phyloP scores from a whole-genome alignment of 345 rosid species.

The Trapa incisa region DNA sequence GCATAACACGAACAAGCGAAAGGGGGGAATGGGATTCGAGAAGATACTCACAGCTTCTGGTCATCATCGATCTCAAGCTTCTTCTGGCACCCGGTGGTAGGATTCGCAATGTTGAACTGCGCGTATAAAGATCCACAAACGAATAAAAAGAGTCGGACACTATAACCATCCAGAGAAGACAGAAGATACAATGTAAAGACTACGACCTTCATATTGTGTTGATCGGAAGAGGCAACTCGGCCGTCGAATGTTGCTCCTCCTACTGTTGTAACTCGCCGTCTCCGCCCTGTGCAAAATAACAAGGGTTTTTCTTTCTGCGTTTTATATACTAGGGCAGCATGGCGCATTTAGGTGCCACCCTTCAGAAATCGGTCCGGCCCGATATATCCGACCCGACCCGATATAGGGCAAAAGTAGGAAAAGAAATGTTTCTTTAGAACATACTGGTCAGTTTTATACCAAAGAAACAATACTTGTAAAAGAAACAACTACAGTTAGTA shows the following conservation, averaged over 20 bases:
- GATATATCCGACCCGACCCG: no score
- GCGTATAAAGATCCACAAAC: not conserved
- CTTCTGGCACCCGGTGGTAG: slow-evolving; percentile 47
- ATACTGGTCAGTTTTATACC: no score
- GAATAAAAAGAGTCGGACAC: not conserved
- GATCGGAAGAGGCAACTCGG: not conserved
- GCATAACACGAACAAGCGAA: not conserved
- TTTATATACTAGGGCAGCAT: no score
- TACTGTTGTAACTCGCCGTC: not conserved
- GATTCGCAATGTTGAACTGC: slow-evolving; percentile 36
- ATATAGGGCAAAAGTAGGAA: no score
- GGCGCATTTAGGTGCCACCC: no score
- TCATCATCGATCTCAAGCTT: slow-evolving; percentile 44
- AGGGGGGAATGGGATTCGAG: not conserved
- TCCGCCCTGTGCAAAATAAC: not conserved
- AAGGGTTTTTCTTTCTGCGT: not conserved
- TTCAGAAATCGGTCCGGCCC: no score
- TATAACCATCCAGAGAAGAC: no score
- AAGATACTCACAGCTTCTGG: slow-evolving; percentile 25
- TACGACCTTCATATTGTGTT: not conserved
- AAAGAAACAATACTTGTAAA: not conserved
- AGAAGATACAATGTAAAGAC: no score
- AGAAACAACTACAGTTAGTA: not conserved
- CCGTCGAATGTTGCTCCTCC: not conserved
- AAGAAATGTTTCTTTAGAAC: no score